These are phyloP conservation scores for Chondrostereum purpureum DNA, from an alignment of 1,284 basidiomycete species.

Conservation along the genomic window DNA sequence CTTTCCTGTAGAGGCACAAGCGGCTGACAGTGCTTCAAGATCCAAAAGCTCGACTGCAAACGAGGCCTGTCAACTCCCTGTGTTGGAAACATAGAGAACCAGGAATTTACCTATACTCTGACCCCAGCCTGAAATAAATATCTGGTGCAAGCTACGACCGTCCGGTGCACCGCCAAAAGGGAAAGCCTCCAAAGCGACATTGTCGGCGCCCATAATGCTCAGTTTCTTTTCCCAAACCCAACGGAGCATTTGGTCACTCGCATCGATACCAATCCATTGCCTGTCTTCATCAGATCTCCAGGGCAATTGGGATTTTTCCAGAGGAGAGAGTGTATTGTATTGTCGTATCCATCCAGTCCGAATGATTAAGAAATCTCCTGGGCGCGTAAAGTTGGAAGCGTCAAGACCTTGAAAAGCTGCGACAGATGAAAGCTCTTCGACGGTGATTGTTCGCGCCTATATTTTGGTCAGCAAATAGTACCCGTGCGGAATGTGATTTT, in stretches of 20 bases:
- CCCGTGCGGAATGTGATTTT: not conserved
- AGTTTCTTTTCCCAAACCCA: constrained; percentile 16
- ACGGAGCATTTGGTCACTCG: constrained; percentile 9
- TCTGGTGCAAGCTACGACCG: constrained; percentile 2
- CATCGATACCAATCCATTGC: constrained; percentile 8
- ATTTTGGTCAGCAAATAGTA: not conserved
- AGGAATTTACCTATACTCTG: not conserved
- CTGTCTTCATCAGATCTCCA: constrained; percentile 6
- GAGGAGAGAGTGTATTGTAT: constrained; percentile 8
- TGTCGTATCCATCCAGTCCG: constrained; percentile 12
- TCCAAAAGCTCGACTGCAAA: not conserved
- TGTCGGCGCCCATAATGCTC: constrained; percentile 11
- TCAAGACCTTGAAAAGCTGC: constrained; percentile 13
- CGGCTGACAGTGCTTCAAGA: not conserved
- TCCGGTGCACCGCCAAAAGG: constrained; percentile 1
- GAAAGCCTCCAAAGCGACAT: constrained; percentile 9
- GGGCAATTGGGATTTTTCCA: constrained; percentile 9
- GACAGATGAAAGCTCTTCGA: constrained; percentile 9
- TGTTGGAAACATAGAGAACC: too few relatives aligned
- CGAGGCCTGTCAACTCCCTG: too few relatives aligned
- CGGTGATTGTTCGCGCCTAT: constrained; percentile 5
- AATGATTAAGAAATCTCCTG: constrained; percentile 14
- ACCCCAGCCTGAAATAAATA: not conserved
- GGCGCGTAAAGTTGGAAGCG: constrained; percentile 5
- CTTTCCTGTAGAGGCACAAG: not conserved